Evolutionary conservation across 164 flowering plant genomes (phyloP).

Genomic region (Chimonanthus salicifolius): DNA sequence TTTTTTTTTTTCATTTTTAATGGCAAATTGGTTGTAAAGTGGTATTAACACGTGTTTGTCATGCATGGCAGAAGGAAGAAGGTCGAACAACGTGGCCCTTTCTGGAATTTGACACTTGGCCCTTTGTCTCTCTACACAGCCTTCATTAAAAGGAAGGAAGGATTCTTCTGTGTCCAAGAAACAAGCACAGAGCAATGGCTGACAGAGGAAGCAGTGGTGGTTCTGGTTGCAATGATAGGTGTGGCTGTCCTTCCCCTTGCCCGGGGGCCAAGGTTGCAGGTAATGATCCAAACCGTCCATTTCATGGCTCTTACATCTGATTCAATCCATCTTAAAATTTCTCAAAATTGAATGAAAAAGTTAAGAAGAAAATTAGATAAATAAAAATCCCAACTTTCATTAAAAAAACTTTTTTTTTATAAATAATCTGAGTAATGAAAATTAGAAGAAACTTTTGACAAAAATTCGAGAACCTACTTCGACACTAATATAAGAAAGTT

Average conservation of each 20-base stretch:
- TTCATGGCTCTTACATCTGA: neutral
- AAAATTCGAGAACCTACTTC: too few species aligned
- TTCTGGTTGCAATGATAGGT: slow-evolving; percentile 2
- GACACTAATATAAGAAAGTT: too few species aligned
- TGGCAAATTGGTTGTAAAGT: too few species aligned
- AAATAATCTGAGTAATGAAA: too few species aligned
- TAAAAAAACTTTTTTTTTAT: neutral
- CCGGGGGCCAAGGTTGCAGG: slow-evolving; percentile 14
- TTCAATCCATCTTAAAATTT: neutral
- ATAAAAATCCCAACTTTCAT: neutral
- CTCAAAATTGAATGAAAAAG: neutral
- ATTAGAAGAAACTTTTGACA: too few species aligned
- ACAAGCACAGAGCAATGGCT: neutral
- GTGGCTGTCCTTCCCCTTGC: slow-evolving; percentile 10
- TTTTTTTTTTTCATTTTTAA: too few species aligned
- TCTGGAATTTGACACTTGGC: neutral
- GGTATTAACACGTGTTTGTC: too few species aligned
- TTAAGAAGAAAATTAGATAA: neutral
- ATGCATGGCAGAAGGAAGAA: too few species aligned
- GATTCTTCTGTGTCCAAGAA: neutral
- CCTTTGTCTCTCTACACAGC: neutral
- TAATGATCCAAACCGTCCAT: neutral
- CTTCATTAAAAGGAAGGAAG: neutral
- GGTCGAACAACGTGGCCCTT: neutral
- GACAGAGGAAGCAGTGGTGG: neutral